These are phyloP conservation scores for Ceratocystis harringtonii DNA, from an alignment of 2,329 filamentous ascomycete species.

Conservation along the genomic window DNA sequence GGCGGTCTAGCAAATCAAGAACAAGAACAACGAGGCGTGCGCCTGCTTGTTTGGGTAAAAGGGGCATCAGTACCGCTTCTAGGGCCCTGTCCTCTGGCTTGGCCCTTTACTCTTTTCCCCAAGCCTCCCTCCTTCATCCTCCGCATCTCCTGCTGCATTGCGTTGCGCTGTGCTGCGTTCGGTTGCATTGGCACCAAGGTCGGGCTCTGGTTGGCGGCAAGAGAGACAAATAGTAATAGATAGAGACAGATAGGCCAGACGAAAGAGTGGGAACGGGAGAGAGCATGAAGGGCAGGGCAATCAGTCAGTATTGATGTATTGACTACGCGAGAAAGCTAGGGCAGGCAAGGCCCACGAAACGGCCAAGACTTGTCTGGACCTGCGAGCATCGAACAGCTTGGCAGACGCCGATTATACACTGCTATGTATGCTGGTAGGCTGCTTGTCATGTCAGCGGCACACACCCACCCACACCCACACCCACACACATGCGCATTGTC, in stretches of 20 bases:
- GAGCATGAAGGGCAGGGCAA: not conserved
- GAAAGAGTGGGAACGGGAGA: not conserved
- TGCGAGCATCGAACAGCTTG: not conserved
- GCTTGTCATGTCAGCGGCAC: too few species aligned
- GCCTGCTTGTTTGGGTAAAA: conserved; percentile 7
- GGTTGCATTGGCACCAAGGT: too few species aligned
- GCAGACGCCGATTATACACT: not conserved
- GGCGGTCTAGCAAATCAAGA: not conserved
- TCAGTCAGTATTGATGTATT: too few species aligned
- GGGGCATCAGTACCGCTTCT: conserved; percentile 1
- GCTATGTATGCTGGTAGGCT: too few species aligned
- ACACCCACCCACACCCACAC: too few species aligned
- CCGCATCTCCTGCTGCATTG: too few species aligned
- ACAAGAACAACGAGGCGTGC: not conserved
- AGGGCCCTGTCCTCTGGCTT: not conserved
- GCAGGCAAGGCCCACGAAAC: too few species aligned
- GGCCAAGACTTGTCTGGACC: not conserved
- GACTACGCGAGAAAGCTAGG: not conserved
- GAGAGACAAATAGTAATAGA: not conserved
- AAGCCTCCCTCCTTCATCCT: too few species aligned
- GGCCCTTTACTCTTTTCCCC: not conserved
- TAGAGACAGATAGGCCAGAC: not conserved
- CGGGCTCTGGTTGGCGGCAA: not conserved
- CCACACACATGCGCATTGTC: not conserved
- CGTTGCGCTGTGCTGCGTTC: too few species aligned